Base-by-base conservation (phyloP, 305 asterid species). In the Solanum aculeatissimum region DNA sequence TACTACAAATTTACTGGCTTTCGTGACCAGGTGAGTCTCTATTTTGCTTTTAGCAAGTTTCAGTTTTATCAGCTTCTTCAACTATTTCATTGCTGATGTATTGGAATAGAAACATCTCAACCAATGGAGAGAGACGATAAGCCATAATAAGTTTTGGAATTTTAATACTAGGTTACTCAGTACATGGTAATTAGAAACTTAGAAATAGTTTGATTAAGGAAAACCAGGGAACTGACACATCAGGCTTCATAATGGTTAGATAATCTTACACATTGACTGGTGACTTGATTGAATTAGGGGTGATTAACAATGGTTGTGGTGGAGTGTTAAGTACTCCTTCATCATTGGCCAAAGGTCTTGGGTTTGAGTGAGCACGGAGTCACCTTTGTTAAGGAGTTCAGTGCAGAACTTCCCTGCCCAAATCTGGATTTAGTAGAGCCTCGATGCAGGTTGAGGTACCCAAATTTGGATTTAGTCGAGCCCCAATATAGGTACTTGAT, bases 1-100 rank as follows among this genome's bases (percentile, higher is more conserved):
- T 60, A 91, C 77, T 94, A 95, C 85, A 97, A 97, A 88, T 97
- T 97, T 86, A 94, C 94, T 79, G 99, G 99, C 84, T 95, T 97
- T 74, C 93, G 97, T 8, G 99, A 97, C 87, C 98, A 93, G 98
- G 99, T 93, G 83, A 82, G 18, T 49, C 27, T 78, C 21, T 53
- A 19, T 78, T 77, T 32, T 77, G 29, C 49, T 78, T 27, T 78
- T 19, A 78, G 66, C 40, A 32, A 53, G 49, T 53, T 78, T 32
- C 49, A 32, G 32, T 53, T 51, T 51, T 32, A 53, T 32, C 49
- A 53, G 32, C 2, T 32, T 10, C 49, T 53, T 78, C 19, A 53
- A 78, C 32, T 32, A 29, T 78, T 53, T 32, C 66, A 7, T 78
- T 19, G 49, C 12, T 77, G 27, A 9, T 51, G 29, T 29, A 51